A percentile compares a stretch with the other conserved stretches of the same genome.
These are phyloP conservation scores for Curvularia hawaiiensis DNA, from an alignment of 2,329 filamentous ascomycete species.

Conservation along the genomic window DNA sequence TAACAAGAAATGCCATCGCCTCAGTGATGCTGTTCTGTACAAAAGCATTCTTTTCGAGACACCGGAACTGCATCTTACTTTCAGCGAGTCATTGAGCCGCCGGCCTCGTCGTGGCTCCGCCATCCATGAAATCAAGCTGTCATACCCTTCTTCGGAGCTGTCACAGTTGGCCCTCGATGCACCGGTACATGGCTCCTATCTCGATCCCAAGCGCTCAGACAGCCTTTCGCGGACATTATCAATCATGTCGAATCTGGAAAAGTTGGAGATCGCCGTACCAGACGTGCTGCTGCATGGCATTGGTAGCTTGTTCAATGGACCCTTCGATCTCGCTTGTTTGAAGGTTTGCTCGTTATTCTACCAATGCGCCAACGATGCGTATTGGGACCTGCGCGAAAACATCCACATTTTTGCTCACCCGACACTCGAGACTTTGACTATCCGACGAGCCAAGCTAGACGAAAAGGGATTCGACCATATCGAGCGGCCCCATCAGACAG, in stretches of 20 bases:
- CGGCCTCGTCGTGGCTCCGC: conserved; percentile 40
- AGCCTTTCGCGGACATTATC: conserved; percentile 39
- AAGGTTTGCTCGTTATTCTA: conserved; percentile 41
- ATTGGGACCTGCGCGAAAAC: conserved; percentile 43
- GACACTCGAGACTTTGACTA: conserved; percentile 34
- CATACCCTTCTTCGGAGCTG: conserved; percentile 39
- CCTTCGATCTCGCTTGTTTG: conserved; percentile 40
- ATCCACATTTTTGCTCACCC: conserved; percentile 45
- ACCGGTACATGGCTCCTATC: conserved; percentile 33
- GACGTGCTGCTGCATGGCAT: conserved; percentile 38
- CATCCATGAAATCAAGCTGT: conserved; percentile 39
- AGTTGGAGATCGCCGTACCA: conserved; percentile 40
- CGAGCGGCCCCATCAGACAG: conserved; percentile 38
- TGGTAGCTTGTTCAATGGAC: conserved; percentile 41
- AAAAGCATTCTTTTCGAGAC: conserved; percentile 41
- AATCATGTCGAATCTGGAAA: conserved; percentile 42
- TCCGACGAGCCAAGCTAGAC: conserved; percentile 38
- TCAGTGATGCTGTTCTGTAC: conserved; percentile 41
- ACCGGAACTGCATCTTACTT: conserved; percentile 40
- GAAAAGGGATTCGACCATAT: conserved; percentile 40
- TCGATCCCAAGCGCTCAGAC: conserved; percentile 33
- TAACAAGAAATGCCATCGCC: conserved; percentile 38
- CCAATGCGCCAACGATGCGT: conserved; percentile 38
- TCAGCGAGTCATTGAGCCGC: conserved; percentile 40
- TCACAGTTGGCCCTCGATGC: conserved; percentile 37